Evolutionary conservation across 495 filamentous ascomycete genomes (phyloP).

Genomic region (Penicillium bovifimosum): DNA sequence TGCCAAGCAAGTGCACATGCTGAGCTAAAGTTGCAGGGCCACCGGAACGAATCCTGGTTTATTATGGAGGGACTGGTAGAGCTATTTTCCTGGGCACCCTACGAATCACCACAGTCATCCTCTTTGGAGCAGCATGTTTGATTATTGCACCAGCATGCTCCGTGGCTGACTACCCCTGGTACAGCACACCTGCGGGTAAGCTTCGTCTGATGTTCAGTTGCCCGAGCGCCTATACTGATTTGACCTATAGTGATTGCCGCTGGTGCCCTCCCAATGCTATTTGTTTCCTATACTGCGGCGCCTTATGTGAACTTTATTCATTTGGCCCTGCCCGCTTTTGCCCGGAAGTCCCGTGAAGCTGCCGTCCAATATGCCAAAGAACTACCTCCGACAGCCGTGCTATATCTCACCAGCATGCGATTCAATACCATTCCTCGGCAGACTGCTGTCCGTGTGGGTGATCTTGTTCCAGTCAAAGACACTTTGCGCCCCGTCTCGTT

Average conservation of each 20-base stretch:
- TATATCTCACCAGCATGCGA: conserved; percentile 70
- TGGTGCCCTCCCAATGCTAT: conserved; percentile 60
- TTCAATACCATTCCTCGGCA: conserved; percentile 43
- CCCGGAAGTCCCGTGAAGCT: conserved; percentile 61
- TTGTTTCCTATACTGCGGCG: conserved; percentile 56
- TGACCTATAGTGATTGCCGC: conserved; percentile 45
- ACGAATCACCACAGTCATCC: conserved; percentile 65
- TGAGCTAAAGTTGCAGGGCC: conserved; percentile 25
- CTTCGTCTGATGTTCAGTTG: neutral
- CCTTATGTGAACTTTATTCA: conserved; percentile 72
- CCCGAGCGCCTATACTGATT: neutral
- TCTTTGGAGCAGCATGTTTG: conserved; percentile 58
- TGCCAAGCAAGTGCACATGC: neutral
- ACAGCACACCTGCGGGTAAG: conserved; percentile 44
- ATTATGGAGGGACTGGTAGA: conserved; percentile 62
- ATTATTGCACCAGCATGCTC: conserved; percentile 56
- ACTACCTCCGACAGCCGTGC: conserved; percentile 54
- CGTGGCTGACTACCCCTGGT: conserved; percentile 41
- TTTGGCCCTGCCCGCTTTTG: conserved; percentile 61
- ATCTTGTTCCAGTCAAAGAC: conserved; percentile 31
- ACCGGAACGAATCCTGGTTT: conserved; percentile 61
- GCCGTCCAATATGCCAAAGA: conserved; percentile 59
- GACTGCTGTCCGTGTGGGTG: conserved; percentile 35
- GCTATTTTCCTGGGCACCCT: conserved; percentile 61
- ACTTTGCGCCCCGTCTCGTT: conserved; percentile 37